phyloP scores from a whole-genome alignment of 1,284 basidiomycete genomes.

The Apiotrichum sp. region DNA sequence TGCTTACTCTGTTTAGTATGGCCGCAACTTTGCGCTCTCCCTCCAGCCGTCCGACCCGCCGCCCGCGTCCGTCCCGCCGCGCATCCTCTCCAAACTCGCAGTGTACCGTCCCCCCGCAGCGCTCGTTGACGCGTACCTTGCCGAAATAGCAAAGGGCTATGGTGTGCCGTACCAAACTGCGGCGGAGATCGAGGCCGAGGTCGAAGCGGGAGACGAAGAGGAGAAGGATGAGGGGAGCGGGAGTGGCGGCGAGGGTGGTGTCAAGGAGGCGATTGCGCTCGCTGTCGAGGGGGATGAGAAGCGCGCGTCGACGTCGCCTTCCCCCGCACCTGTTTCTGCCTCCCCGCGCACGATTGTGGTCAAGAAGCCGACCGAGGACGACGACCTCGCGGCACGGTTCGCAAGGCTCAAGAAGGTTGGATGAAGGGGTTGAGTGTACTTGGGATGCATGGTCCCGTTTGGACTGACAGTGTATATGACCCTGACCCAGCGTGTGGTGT shows the following conservation, averaged over 20 bases:
- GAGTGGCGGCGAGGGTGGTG: constrained; percentile 25
- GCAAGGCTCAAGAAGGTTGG: constrained; percentile 37
- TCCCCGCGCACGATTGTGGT: constrained; percentile 1
- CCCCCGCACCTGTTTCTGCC: background rate
- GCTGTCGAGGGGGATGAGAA: constrained; percentile 23
- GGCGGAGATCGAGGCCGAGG: background rate
- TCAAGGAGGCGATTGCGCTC: constrained; percentile 23
- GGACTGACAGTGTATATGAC: too few relatives aligned
- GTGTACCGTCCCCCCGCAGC: constrained; percentile 63
- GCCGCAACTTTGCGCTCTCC: constrained; percentile 39
- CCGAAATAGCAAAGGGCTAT: constrained; percentile 83
- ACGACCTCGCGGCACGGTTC: constrained; percentile 41
- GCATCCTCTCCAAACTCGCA: constrained; percentile 57
- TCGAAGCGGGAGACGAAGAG: background rate
- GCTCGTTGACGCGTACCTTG: constrained; percentile 78
- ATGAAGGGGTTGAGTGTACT: background rate
- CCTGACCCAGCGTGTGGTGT: too few relatives aligned
- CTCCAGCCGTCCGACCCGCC: constrained; percentile 47
- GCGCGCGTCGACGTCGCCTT: background rate
- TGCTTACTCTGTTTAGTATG: constrained; percentile 27
- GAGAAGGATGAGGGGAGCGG: constrained; percentile 28
- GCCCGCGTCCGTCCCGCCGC: constrained; percentile 52
- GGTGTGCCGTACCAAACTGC: constrained; percentile 59
- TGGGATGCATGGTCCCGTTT: too few relatives aligned
- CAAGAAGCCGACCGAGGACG: constrained; percentile 33